Evolutionary conservation across 2,329 filamentous ascomycete genomes (phyloP).

Genomic region (Verticillium isaacii): DNA sequence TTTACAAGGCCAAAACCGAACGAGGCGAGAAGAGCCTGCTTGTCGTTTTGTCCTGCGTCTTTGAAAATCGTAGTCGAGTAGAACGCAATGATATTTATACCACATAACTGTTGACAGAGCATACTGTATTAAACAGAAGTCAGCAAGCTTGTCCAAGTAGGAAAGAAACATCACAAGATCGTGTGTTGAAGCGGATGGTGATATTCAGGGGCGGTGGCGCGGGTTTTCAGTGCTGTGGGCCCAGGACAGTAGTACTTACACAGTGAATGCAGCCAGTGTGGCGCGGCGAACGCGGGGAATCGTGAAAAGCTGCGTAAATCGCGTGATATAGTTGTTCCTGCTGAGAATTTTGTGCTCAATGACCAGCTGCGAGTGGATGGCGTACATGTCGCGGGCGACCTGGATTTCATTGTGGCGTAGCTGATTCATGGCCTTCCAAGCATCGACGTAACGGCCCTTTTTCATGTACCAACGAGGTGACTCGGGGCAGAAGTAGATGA

Average conservation of each 20-base stretch:
- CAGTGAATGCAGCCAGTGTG: conserved; percentile 69
- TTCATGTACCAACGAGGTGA: conserved; percentile 64
- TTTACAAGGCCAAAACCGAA: conserved; percentile 52
- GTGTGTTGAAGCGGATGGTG: not conserved
- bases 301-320: conserved; percentile 63
- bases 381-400: conserved; percentile 58
- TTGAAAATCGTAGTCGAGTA: conserved; percentile 63
- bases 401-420: conserved; percentile 53
- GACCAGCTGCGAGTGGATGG: conserved; percentile 59
- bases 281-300: conserved; percentile 67
- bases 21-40: conserved; percentile 46
- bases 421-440: conserved; percentile 49
- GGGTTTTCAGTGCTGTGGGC: too few relatives aligned
- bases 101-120: conserved; percentile 13
- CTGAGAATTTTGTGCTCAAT: conserved; percentile 49
- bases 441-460: conserved; percentile 56
- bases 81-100: conserved; percentile 70
- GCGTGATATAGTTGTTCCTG: conserved; percentile 52
- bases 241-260: conserved; percentile 23
- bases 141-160: not conserved
- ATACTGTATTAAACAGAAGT: not conserved
- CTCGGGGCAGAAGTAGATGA: conserved; percentile 64
- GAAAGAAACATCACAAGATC: too few relatives aligned
- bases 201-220: not conserved
- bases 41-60: conserved; percentile 50